Evolutionary conservation across 106 monocot species (phyloP), one percentile per base, ranked within the genome.

Genomic region (Gastrodia elata): DNA sequence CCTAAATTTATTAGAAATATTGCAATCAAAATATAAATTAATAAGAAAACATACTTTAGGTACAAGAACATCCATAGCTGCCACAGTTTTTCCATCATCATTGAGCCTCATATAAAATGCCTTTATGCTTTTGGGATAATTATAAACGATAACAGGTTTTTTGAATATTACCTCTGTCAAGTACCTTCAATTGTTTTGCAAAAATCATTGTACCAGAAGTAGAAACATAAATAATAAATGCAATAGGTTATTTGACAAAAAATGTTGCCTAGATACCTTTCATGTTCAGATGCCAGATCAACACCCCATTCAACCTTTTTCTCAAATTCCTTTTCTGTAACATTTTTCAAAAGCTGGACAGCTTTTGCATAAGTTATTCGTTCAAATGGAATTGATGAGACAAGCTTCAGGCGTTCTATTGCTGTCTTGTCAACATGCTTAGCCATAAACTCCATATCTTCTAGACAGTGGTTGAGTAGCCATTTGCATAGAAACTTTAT

Each of bases 61-160:
- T 27, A 90, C 90, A 80, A 90, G 90, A 42, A 90, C 87, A 87
- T 90, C 90, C 90, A 90, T 90, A 56, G 90, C 90, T 57, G 90
- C 90, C 18, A 87, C 87, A 26, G 90, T 90, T 48, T 82, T 87
- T 6, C 74, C 40, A 55, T 90, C 90, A 80, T 84, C 87, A 80
- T 90, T 90, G 34, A 84, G 80, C 71, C 80, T 86, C 90, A 90
- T 90, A 74, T 90, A 90, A 74, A 90, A 90, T 68, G 90, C 87
- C 68, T 90, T 87, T 35, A 90, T 90, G 68, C 65, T 80, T 82
- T 87, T 87, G 0, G 90, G 90, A 78, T 90, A 90, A 37, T 90
- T 90, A 59, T 90, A 90, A 5, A 90, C 90, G 70, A 90, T 90
- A 27, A 87, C 84, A 18, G 90, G 87, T 77, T 82, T 90, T 65